Conservation (phyloP, 75 land plant genomes). For the Cupressus sempervirens region DNA sequence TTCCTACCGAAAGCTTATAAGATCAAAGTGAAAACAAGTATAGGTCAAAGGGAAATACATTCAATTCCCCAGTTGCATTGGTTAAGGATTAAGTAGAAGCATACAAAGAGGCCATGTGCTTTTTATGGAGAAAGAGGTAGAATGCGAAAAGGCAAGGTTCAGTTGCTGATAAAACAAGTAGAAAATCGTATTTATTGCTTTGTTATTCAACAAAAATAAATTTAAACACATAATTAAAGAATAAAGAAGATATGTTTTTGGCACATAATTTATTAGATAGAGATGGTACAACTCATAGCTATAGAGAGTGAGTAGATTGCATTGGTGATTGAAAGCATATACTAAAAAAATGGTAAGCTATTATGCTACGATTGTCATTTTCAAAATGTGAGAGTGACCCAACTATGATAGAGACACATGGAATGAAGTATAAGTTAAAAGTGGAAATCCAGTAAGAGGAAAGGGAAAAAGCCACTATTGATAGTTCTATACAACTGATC, state of each 20-base stretch:
- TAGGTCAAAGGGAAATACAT: too few species aligned
- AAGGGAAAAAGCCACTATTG: neutral
- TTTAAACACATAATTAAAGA: neutral
- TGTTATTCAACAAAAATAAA: neutral
- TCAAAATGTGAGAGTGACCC: neutral
- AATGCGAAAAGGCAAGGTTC: too few species aligned
- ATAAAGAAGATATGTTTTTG: neutral
- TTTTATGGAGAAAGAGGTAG: too few species aligned
- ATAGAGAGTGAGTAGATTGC: neutral
- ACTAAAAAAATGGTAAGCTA: neutral
- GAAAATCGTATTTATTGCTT: neutral
- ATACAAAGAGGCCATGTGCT: too few species aligned
- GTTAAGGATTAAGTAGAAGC: too few species aligned
- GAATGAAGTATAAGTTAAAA: neutral
- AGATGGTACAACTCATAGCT: neutral
- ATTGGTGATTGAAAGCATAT: neutral
- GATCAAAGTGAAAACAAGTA: too few species aligned
- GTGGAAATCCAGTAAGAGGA: neutral
- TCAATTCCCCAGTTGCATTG: too few species aligned
- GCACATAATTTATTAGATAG: neutral
- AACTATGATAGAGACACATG: neutral
- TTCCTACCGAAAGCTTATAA: too few species aligned
- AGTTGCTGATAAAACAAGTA: neutral
- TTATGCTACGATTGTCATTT: neutral
- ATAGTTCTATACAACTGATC: neutral